Conservation (phyloP, 305 asterid species). For the Nicotiana rustica region DNA sequence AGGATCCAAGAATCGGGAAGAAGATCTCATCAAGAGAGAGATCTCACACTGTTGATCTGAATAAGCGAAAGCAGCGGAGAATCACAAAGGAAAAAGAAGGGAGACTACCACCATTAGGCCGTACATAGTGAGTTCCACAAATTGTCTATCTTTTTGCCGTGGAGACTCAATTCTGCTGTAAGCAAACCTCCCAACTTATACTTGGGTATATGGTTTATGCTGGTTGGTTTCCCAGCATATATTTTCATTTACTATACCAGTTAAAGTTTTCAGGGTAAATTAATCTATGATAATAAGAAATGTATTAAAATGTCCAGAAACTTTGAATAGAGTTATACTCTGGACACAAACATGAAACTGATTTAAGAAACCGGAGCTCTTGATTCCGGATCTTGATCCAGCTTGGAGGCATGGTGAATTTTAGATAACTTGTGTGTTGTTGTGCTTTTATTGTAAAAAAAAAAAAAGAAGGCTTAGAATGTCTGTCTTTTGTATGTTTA, state of each 20-base stretch:
- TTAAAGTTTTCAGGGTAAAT: slow-evolving; percentile 14
- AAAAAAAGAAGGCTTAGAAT: neutral
- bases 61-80: slow-evolving; percentile 49
- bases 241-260: slow-evolving; percentile 9
- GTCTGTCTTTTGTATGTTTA: slow-evolving; percentile 1
- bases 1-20: slow-evolving; percentile 55
- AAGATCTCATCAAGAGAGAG: neutral
- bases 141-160: neutral
- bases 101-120: slow-evolving; percentile 22
- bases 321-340: slow-evolving; percentile 15
- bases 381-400: slow-evolving; percentile 24
- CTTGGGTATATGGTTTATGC: slow-evolving; percentile 22
- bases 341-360: slow-evolving; percentile 6
- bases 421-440: slow-evolving; percentile 29
- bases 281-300: slow-evolving; percentile 28
- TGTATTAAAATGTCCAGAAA: slow-evolving; percentile 16
- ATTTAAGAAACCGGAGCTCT: neutral
- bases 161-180: slow-evolving; percentile 22
- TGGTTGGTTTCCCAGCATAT: slow-evolving; percentile 23
- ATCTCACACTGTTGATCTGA: no score
- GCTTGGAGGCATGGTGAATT: neutral
- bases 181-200: slow-evolving; percentile 25
- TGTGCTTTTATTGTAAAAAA: slow-evolving; percentile 13
- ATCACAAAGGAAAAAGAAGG: slow-evolving; percentile 19
- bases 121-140: neutral